Conservation (phyloP, 352 stramenopile species). For the Globisporangium abappressorium region DNA sequence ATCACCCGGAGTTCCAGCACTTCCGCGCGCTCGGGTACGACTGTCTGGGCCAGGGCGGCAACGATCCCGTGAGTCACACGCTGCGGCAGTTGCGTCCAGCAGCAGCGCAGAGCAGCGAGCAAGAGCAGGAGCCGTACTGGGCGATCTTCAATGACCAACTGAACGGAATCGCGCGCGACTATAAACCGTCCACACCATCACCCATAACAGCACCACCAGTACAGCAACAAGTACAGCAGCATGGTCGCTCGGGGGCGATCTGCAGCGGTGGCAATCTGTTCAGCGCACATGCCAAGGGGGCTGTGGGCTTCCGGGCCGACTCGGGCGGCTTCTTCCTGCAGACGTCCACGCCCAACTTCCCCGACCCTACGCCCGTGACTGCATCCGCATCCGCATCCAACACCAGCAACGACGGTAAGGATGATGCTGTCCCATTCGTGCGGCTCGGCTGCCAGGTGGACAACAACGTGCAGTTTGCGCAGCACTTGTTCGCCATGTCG, state of each 20-base stretch:
- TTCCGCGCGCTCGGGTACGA: slow-evolving; percentile 72
- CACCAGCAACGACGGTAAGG: neutral
- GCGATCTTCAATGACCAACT: slow-evolving; percentile 79
- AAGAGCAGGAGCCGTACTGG: slow-evolving; percentile 42
- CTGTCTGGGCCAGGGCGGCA: slow-evolving; percentile 70
- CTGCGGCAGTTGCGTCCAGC: slow-evolving; percentile 40
- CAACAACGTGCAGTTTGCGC: slow-evolving; percentile 78
- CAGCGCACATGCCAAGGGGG: slow-evolving; percentile 73
- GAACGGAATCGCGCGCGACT: slow-evolving; percentile 54
- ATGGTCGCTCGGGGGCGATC: slow-evolving; percentile 19
- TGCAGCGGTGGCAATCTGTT: slow-evolving; percentile 57
- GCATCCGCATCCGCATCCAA: neutral
- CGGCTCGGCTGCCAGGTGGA: slow-evolving; percentile 65
- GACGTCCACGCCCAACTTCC: slow-evolving; percentile 76
- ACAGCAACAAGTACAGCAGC: neutral
- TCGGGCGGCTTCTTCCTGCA: slow-evolving; percentile 69
- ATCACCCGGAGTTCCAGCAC: slow-evolving; percentile 43
- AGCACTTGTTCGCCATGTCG: slow-evolving; percentile 71
- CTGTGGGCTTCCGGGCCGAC: slow-evolving; percentile 42
- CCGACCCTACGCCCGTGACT: slow-evolving; percentile 41
- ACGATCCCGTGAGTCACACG: slow-evolving; percentile 74
- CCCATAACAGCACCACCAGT: neutral
- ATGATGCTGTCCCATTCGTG: slow-evolving; percentile 36
- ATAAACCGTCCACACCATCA: slow-evolving; percentile 9
- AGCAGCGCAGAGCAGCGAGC: neutral